Evolutionary conservation across 805 yeast genomes (phyloP), one percentile per base, ranked within the genome.

Genomic region (Ogataea zsoltii): DNA sequence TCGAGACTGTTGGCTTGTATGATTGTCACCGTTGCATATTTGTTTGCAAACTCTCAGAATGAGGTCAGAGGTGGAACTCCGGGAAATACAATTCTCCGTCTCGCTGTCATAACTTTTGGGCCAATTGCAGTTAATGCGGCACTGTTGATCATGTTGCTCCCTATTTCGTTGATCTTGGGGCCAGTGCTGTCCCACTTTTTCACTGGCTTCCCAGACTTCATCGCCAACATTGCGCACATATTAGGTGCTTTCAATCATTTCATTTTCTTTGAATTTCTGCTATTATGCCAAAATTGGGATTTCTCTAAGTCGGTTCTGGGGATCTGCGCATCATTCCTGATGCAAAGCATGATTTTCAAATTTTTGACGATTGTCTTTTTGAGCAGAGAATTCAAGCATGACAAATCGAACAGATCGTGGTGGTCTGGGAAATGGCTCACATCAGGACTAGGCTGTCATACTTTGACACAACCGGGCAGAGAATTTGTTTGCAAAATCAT

Each of bases 341-440:
- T 84, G 7, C 91, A 88, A 49, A 69, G 76, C 17, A 62, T 80
- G 43, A n/a, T 85, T 4, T 77, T 84, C 58, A 79, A 78, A 44
- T 39, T 74, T 1, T 43, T 80, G 3, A 76, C 80, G 0, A 68
- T 77, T 1, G 37, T 78, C 0, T 51, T 83, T 4, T 61, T 87
- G 33, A 76, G 86, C 7, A 72, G 84, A 38, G 96, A 88, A 56
- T 75, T 75, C 53, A 76, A 72, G 46, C 79, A 75, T 51, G 85
- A 77, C 50, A 74, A 70, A 36, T 66, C 87, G 0, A 86, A 83
- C 55, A 61, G 76, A 30, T 83, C 91, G 2, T 84, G 89, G 88
- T 85, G 91, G 90, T 76, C 88, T 10, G 90, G 91, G 0, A 78
- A 74, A 45, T 85, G 92, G 92, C 57, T 75, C 38, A 73, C 72